Base-by-base conservation (phyloP, 2,329 filamentous ascomycete genomes). In the Plectosphaerella plurivora region DNA sequence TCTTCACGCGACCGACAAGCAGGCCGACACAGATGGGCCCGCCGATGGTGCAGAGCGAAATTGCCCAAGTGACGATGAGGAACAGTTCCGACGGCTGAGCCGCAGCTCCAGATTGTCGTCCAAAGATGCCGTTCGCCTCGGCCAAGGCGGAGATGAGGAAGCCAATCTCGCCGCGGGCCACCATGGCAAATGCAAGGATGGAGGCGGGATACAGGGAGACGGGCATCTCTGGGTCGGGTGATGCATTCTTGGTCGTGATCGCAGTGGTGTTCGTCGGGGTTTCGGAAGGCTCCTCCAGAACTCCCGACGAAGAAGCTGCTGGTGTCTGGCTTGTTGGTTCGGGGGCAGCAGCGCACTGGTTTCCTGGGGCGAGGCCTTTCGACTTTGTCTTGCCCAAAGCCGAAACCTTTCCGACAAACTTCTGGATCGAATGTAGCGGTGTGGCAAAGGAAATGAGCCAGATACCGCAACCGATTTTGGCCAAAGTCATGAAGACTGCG, bases 151-250 rank as follows among this genome's bases (percentile, higher is more conserved):
- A 84, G 55, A 94, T 89, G 44, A 93, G 66, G 55, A 91, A 91
- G 0, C 88, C 88, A 35, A 93, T 89, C 64, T 94, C 89, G 1
- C 89, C 88, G n/a, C 88, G 76, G 0, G 88, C 83, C 0, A 87
- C 80, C 88, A 93, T 93, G 3, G 73, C 77, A 16, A 79, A 73
- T 1, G 84, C 84, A 0, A 92, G 68, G 3, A 92, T 83, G 0
- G 78, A 74, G 0, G 83, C 77, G 0, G 88, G 87, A 55, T 90
- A 86, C 1, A 89, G 69, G 0, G 86, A 90, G 3, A 77, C 66
- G 0, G 83, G 80, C 47, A 79, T 82, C 0, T 69, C 61, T 6
- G 69, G 62, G 2, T 57, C 47, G 14, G 59, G 39, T 41, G 7
- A 16, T 41, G 57, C 54, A 56, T 48, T 57, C 12, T 50, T 52